These are phyloP conservation scores for Paramecium pentaurelia DNA, from an alignment of 73 alveolate species.

Conservation along the genomic window DNA sequence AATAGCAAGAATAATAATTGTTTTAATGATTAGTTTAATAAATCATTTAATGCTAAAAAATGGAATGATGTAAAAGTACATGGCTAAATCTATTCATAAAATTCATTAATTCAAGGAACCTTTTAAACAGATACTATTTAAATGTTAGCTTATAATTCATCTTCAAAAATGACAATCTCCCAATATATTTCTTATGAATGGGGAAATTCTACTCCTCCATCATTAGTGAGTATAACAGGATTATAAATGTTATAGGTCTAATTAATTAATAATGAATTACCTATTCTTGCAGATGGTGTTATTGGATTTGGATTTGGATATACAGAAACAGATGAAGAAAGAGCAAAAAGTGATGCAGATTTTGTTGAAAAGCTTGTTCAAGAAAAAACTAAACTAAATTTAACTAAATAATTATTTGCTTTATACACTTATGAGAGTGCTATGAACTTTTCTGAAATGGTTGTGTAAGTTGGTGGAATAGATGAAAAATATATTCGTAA, in stretches of 20 bases:
- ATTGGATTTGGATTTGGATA: slow-evolving; percentile 41
- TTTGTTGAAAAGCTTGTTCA: not conserved
- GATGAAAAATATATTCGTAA: slow-evolving; percentile 13
- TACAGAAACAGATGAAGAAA: not conserved
- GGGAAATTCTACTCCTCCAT: not conserved
- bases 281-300: slow-evolving; percentile 8
- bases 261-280: not conserved
- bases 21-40: not conserved
- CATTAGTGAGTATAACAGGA: not conserved
- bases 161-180: not conserved
- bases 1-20: not conserved
- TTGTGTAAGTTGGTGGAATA: slow-evolving; percentile 12
- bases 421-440: not conserved
- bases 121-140: slow-evolving; percentile 9
- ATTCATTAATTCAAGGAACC: not conserved
- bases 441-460: not conserved
- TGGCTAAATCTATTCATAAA: slow-evolving; percentile 6
- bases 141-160: not conserved
- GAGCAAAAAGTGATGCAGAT: not conserved
- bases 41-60: not conserved
- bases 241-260: slow-evolving; percentile 1
- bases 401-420: slow-evolving; percentile 32
- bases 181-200: not conserved
- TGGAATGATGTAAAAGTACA: not conserved
- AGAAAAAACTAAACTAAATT: not conserved